These are phyloP conservation scores for Penicillium bialowiezense DNA, from an alignment of 495 filamentous ascomycete genomes.

Conservation along the genomic window DNA sequence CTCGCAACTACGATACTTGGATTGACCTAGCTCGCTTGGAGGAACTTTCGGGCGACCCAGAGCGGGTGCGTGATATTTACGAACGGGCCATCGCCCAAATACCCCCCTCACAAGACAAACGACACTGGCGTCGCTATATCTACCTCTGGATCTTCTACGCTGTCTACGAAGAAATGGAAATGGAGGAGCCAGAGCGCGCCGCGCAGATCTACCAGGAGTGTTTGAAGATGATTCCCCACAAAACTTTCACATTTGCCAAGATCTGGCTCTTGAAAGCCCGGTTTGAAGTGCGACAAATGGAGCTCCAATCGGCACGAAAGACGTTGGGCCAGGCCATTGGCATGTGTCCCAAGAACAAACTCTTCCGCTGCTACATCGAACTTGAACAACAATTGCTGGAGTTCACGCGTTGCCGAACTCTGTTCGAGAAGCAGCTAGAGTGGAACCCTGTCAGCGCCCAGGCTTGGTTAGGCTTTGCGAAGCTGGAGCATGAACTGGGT, in stretches of 20 bases:
- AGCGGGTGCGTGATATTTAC: slow-evolving; percentile 86
- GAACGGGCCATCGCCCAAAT: slow-evolving; percentile 95
- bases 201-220: slow-evolving; percentile 89
- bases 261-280: slow-evolving; percentile 92
- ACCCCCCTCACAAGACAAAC: slow-evolving; percentile 92
- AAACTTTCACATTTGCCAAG: slow-evolving; percentile 96
- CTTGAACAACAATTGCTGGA: slow-evolving; percentile 90
- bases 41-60: slow-evolving; percentile 74
- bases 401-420: slow-evolving; percentile 81
- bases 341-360: slow-evolving; percentile 91
- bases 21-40: slow-evolving; percentile 93
- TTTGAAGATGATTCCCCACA: slow-evolving; percentile 85
- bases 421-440: slow-evolving; percentile 91
- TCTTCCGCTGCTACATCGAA: slow-evolving; percentile 91
- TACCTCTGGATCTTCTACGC: slow-evolving; percentile 99
- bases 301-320: slow-evolving; percentile 78
- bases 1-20: slow-evolving; percentile 94
- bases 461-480: slow-evolving; percentile 93
- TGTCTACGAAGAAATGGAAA: slow-evolving; percentile 85
- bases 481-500: slow-evolving; percentile 85
- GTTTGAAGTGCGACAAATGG: slow-evolving; percentile 85
- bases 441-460: slow-evolving; percentile 86
- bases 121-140: slow-evolving; percentile 95
- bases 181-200: slow-evolving; percentile 74
- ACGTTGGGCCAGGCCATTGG: slow-evolving; percentile 86